These are phyloP conservation scores for Basipetospora chlamydospora DNA, from an alignment of 2,329 filamentous ascomycete species.

Conservation along the genomic window DNA sequence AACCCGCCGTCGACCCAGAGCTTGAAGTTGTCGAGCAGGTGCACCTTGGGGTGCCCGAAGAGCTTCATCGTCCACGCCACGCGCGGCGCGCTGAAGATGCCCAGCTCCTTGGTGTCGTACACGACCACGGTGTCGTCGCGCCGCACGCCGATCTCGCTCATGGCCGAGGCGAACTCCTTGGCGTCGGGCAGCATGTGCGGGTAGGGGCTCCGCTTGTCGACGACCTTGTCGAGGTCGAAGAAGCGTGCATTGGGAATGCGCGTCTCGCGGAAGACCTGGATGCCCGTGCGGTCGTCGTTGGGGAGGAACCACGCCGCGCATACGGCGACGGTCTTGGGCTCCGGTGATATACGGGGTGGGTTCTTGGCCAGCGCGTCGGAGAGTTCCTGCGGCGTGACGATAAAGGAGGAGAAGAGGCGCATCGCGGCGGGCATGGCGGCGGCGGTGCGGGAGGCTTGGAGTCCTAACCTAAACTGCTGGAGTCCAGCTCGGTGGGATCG, in stretches of 20 bases:
- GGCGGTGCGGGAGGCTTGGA: neutral
- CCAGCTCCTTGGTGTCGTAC: conserved; percentile 81
- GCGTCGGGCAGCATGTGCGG: conserved; percentile 89
- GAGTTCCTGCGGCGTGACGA: conserved; percentile 76
- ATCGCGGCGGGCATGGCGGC: neutral
- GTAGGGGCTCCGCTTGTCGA: conserved; percentile 76
- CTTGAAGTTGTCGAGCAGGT: conserved; percentile 90
- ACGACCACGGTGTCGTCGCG: conserved; percentile 84
- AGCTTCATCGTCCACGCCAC: conserved; percentile 86
- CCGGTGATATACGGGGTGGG: conserved; percentile 63
- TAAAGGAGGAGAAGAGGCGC: conserved; percentile 54
- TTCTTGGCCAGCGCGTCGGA: conserved; percentile 70
- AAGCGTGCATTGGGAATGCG: conserved; percentile 85
- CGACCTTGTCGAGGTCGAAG: conserved; percentile 88
- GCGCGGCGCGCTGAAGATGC: conserved; percentile 85
- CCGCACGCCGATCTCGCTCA: conserved; percentile 77
- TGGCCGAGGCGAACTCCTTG: conserved; percentile 69
- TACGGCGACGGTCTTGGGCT: conserved; percentile 72
- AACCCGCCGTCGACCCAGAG: conserved; percentile 78
- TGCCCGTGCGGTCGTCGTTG: conserved; percentile 72
- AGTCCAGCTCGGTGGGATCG: conserved; percentile 4
- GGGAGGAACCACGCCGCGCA: conserved; percentile 95
- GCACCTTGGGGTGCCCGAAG: conserved; percentile 80
- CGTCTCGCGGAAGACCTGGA: conserved; percentile 64
- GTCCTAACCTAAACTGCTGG: conserved; percentile 1